phyloP scores from a whole-genome alignment of 371 early-diverging fungal species.

The Apophysomyces sp. region DNA sequence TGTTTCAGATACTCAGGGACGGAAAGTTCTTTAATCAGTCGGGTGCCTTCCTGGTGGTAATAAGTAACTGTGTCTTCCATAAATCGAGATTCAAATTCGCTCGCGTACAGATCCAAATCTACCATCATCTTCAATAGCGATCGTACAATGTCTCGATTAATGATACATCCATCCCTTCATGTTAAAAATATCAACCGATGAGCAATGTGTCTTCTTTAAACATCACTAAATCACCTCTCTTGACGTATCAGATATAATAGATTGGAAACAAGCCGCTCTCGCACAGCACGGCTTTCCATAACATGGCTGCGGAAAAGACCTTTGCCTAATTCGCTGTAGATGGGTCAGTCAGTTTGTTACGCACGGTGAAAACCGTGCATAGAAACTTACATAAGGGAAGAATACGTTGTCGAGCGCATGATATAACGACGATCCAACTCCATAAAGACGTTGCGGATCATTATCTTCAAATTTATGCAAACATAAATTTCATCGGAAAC shows the following conservation, averaged over 20 bases:
- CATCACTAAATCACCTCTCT: not conserved
- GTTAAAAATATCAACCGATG: not conserved
- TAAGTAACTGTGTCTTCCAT: constrained; percentile 62
- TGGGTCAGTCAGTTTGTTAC: not conserved
- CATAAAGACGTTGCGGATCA: constrained; percentile 84
- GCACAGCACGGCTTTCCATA: constrained; percentile 27
- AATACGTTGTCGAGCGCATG: constrained; percentile 63
- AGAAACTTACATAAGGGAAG: constrained; percentile 64
- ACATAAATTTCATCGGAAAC: not conserved
- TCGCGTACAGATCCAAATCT: constrained; percentile 72
- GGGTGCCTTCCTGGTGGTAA: constrained; percentile 67
- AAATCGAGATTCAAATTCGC: constrained; percentile 68
- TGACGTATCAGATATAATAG: constrained; percentile 3
- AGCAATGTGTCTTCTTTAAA: not conserved
- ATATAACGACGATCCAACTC: constrained; percentile 91
- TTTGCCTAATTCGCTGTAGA: constrained; percentile 65
- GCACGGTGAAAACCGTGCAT: not conserved
- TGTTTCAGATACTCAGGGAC: constrained; percentile 67
- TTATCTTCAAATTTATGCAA: constrained; percentile 32
- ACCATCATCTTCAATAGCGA: constrained; percentile 75
- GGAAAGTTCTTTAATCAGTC: constrained; percentile 39
- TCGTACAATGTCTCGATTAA: constrained; percentile 58
- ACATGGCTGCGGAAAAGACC: constrained; percentile 64
- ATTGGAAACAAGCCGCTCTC: not conserved
- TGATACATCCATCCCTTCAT: constrained; percentile 50